Conservation (phyloP, 768 basidiomycete genomes). For the Suillus weaverae region DNA sequence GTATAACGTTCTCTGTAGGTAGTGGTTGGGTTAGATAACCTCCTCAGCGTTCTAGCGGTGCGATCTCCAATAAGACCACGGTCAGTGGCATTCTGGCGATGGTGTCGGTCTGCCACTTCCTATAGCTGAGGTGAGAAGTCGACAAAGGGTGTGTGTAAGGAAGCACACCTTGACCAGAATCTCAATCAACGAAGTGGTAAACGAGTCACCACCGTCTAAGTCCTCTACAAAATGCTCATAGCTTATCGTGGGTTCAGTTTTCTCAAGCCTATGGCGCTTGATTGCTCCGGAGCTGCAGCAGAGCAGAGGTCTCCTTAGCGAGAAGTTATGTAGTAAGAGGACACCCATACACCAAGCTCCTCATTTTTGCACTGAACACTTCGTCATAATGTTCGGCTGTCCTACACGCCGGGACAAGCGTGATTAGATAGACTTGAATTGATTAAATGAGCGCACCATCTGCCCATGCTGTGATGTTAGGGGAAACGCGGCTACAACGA, state of each 20-base stretch:
- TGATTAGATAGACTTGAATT: conserved; percentile 3
- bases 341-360: conserved; percentile 67
- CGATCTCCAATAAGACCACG: conserved; percentile 62
- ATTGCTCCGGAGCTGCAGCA: conserved; percentile 65
- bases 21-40: conserved; percentile 52
- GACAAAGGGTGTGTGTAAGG: not conserved
- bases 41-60: conserved; percentile 62
- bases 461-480: conserved; percentile 52
- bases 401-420: conserved; percentile 43
- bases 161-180: conserved; percentile 71
- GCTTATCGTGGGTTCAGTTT: conserved; percentile 59
- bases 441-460: conserved; percentile 49
- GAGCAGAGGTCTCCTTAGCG: conserved; percentile 5
- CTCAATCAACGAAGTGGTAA: conserved; percentile 74
- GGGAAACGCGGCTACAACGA: conserved; percentile 22
- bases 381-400: conserved; percentile 72
- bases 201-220: conserved; percentile 76
- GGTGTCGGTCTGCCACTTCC: conserved; percentile 77
- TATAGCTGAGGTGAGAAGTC: conserved; percentile 27
- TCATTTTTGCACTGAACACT: conserved; percentile 72
- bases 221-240: conserved; percentile 79
- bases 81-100: conserved; percentile 52
- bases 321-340: not conserved
- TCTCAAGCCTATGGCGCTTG: conserved; percentile 65
- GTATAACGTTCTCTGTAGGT: conserved; percentile 50